A percentile compares a stretch with the other conserved stretches of the same genome.
phyloP scores from a whole-genome alignment of 768 basidiomycete genomes.

The Favolaschia claudopus region DNA sequence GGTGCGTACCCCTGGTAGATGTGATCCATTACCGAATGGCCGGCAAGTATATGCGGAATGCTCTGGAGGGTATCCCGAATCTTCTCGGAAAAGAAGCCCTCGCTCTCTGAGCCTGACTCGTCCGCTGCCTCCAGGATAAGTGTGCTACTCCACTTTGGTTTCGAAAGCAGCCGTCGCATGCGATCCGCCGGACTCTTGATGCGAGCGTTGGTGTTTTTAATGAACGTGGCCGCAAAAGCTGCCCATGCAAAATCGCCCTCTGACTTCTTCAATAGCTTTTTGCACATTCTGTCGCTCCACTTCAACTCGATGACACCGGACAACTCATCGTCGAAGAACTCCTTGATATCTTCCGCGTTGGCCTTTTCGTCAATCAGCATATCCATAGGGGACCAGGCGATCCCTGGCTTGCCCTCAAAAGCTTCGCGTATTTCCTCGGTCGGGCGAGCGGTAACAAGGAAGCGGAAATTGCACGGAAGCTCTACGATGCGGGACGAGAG shows the following conservation, averaged over 20 bases:
- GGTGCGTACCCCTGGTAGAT: too few relatives aligned
- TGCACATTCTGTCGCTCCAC: neutral
- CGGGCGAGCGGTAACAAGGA: constrained; percentile 11
- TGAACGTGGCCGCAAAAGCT: neutral
- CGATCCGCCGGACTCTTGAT: neutral
- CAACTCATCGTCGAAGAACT: neutral
- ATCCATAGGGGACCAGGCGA: neutral
- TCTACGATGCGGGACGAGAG: constrained; percentile 1
- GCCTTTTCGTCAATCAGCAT: neutral
- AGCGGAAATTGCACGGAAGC: constrained; percentile 14
- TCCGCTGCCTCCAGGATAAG: too few relatives aligned
- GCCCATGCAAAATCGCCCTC: constrained; percentile 4
- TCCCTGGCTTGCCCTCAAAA: neutral
- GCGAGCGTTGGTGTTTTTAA: neutral
- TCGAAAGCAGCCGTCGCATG: neutral
- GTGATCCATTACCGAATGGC: too few relatives aligned
- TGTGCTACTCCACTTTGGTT: too few relatives aligned
- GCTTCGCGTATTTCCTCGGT: neutral
- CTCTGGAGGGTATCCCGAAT: too few relatives aligned
- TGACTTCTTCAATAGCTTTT: neutral
- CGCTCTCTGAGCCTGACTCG: too few relatives aligned
- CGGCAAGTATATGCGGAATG: too few relatives aligned
- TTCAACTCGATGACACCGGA: neutral
- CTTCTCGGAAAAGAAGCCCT: too few relatives aligned
- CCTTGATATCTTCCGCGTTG: neutral